phyloP scores from a whole-genome alignment of 208 protist species.

The Vickermania ingenoplastis region DNA sequence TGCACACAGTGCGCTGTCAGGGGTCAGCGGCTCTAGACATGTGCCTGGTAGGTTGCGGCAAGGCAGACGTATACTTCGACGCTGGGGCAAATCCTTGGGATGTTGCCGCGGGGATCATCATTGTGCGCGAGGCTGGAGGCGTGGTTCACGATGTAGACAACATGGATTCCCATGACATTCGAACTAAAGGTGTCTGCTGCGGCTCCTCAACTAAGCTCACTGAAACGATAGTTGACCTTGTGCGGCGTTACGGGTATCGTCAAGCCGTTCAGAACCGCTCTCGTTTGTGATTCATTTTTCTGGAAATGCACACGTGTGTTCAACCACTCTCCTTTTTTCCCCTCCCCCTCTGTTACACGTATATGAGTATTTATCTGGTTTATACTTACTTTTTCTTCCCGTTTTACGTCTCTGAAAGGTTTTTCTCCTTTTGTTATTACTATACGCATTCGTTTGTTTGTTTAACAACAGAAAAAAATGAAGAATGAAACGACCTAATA shows the following conservation, averaged over 20 bases:
- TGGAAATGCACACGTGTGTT: too few relatives aligned
- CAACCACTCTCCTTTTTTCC: too few relatives aligned
- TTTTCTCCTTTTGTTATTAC: too few relatives aligned
- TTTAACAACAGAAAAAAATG: too few relatives aligned
- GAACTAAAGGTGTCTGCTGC: slow-evolving; percentile 53
- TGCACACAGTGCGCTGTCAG: slow-evolving; percentile 31
- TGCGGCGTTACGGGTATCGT: slow-evolving; percentile 52
- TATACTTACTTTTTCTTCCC: too few relatives aligned
- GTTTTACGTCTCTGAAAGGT: too few relatives aligned
- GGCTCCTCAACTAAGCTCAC: slow-evolving; percentile 43
- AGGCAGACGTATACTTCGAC: slow-evolving; percentile 53
- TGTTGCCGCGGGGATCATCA: slow-evolving; percentile 41
- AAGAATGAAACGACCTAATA: too few relatives aligned
- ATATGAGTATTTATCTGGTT: too few relatives aligned
- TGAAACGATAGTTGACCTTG: slow-evolving; percentile 33
- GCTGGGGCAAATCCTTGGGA: slow-evolving; percentile 45
- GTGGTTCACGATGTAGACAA: slow-evolving; percentile 25
- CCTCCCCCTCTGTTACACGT: too few relatives aligned
- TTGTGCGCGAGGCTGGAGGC: slow-evolving; percentile 52
- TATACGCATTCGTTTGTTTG: too few relatives aligned
- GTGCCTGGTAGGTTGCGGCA: slow-evolving; percentile 39
- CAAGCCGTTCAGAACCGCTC: slow-evolving; percentile 12
- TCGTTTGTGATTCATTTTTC: too few relatives aligned
- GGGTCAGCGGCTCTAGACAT: slow-evolving; percentile 34
- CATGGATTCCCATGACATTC: slow-evolving; percentile 47